Evolutionary conservation across 2,329 filamentous ascomycete genomes (phyloP), one percentile per base, ranked within the genome.

Genomic region (Ceratocystis huliohia): DNA sequence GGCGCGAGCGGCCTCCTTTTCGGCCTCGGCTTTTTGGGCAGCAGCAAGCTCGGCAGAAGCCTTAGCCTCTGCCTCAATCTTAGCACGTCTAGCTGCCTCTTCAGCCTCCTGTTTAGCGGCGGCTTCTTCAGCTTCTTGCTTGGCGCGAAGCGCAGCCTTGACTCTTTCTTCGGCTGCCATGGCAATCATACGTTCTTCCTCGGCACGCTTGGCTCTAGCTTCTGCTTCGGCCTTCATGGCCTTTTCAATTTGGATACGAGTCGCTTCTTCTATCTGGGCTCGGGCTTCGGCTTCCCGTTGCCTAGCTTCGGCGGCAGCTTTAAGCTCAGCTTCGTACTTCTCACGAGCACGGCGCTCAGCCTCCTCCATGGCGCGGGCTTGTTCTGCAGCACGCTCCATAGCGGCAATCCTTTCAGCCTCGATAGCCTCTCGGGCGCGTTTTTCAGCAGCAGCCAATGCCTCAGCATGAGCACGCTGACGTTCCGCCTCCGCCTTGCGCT

Each of bases 401-500:
- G 78, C 77, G 17, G 75, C 76, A 70, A 73, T 77, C 44, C 80
- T 71, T 10, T 76, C 77, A 20, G 75, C 75, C 62, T 80, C 77
- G 37, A 80, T 70, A 44, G 75, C 76, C 22, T 66, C 66, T 63
- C 70, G 70, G 17, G 69, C 69, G 67, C 70, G 78, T 28, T 80
- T 78, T 68, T 84, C 80, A 8, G 81, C 82, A 1, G 78, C 71
- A 17, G 69, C 69, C 15, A 73, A 71, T 5, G 74, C 76, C 46
- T 78, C 76, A 6, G 76, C 76, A 17, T 78, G 77, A 30, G 73
- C 72, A 67, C 74, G 74, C 61, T 75, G 72, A n/a, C 72, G 75
- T 30, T 77, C 79, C 63, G 79, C 79, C 0, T 78, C 80, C 1
- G 74, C 76, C 66, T 76, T 76, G 56, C 76, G 71, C 67, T 79